These are phyloP conservation scores for Recurvomyces mirabilis DNA, from an alignment of 495 filamentous ascomycete species.

Conservation along the genomic window DNA sequence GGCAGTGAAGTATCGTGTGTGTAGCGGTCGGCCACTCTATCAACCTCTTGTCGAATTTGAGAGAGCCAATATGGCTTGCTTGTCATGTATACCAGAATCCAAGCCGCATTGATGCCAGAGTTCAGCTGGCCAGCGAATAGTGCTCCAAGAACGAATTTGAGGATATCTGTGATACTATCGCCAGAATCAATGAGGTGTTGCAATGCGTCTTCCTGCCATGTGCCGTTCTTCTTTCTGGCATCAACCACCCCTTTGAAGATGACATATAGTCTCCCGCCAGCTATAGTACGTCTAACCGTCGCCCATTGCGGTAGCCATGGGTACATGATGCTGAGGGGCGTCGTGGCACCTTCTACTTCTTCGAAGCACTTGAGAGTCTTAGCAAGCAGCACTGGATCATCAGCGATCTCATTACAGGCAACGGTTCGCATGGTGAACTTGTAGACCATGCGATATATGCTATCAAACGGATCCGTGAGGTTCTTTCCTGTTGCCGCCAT, in stretches of 20 bases:
- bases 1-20: conserved; percentile 25
- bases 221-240: conserved; percentile 29
- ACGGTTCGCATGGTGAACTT: conserved; percentile 31
- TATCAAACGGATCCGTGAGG: conserved; percentile 34
- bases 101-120: conserved; percentile 37
- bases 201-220: conserved; percentile 34
- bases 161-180: conserved; percentile 27
- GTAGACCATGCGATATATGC: conserved; percentile 35
- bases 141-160: conserved; percentile 33
- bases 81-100: conserved; percentile 33
- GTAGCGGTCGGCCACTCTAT: conserved; percentile 30
- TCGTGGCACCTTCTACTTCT: conserved; percentile 23
- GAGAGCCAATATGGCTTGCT: conserved; percentile 32
- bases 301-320: conserved; percentile 28
- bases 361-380: conserved; percentile 31
- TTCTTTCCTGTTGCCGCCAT: conserved; percentile 21
- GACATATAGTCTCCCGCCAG: conserved; percentile 32
- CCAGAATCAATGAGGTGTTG: conserved; percentile 37
- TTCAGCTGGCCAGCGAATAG: conserved; percentile 31
- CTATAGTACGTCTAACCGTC: conserved; percentile 26
- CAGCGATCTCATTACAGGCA: conserved; percentile 34
- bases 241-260: conserved; percentile 33
- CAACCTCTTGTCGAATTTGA: conserved; percentile 33
- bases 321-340: conserved; percentile 30
- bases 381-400: conserved; percentile 27